phyloP scores from a whole-genome alignment of 2,329 filamentous ascomycete genomes.

The Monilinia fructigena region DNA sequence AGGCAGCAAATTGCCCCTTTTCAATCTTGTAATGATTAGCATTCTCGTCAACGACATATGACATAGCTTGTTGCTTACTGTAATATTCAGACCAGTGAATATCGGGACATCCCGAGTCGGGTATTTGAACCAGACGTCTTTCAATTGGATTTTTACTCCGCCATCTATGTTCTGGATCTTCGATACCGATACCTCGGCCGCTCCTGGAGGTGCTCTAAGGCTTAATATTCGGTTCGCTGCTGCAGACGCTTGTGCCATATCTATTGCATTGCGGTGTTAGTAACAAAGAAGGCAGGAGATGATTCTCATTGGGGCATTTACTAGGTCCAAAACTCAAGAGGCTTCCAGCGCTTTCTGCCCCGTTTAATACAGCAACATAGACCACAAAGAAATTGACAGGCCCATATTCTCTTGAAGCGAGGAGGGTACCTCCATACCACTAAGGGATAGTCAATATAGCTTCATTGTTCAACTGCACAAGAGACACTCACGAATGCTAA shows the following conservation, averaged over 20 bases:
- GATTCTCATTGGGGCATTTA: slow-evolving; percentile 19
- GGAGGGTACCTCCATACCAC: slow-evolving; percentile 45
- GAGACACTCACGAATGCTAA: slow-evolving; percentile 54
- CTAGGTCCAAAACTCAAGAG: slow-evolving; percentile 52
- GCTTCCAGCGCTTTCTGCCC: slow-evolving; percentile 53
- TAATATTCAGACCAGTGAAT: slow-evolving; percentile 61
- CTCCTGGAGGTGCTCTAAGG: slow-evolving; percentile 32
- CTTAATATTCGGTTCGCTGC: slow-evolving; percentile 60
- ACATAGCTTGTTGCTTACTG: slow-evolving; percentile 32
- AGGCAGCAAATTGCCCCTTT: slow-evolving; percentile 67
- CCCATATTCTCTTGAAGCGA: slow-evolving; percentile 42
- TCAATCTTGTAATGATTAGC: slow-evolving; percentile 40
- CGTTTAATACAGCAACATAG: slow-evolving; percentile 52
- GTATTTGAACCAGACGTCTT: slow-evolving; percentile 59
- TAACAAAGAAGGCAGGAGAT: neutral
- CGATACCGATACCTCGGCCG: slow-evolving; percentile 18
- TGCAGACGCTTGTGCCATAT: slow-evolving; percentile 57
- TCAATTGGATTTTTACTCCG: slow-evolving; percentile 57
- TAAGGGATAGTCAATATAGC: slow-evolving; percentile 38
- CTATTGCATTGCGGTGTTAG: slow-evolving; percentile 19
- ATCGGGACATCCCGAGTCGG: slow-evolving; percentile 57
- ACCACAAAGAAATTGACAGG: slow-evolving; percentile 53
- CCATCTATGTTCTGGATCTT: slow-evolving; percentile 38
- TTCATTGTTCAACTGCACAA: neutral
- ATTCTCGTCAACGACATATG: neutral